These are phyloP conservation scores for Bretziella fagacearum DNA, from an alignment of 2,329 filamentous ascomycete genomes.

Conservation along the genomic window DNA sequence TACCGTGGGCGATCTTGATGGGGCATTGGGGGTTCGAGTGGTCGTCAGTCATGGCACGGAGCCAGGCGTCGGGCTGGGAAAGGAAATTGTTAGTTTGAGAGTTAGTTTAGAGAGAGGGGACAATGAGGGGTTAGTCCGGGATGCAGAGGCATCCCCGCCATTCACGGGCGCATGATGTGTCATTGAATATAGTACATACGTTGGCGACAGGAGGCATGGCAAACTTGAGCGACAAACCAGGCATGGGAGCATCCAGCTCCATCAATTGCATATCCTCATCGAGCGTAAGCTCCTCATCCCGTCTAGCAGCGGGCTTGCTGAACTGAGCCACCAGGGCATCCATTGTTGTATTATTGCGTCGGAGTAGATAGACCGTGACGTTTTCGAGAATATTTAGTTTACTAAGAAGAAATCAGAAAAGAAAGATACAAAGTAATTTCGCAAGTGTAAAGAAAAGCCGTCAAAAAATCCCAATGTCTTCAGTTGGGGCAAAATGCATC, in stretches of 20 bases:
- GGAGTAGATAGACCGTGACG: not conserved
- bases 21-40: constrained; percentile 90
- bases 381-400: not conserved
- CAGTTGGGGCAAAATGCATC: not conserved
- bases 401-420: not conserved
- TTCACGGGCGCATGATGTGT: not conserved
- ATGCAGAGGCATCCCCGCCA: too few relatives aligned
- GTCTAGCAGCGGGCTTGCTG: constrained; percentile 57
- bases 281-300: constrained; percentile 44
- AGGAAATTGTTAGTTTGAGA: not conserved
- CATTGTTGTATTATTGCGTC: constrained; percentile 36
- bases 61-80: constrained; percentile 69
- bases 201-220: constrained; percentile 84
- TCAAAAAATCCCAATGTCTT: not conserved
- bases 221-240: constrained; percentile 79
- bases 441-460: not conserved
- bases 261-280: constrained; percentile 60
- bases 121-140: constrained; percentile 12
- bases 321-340: constrained; percentile 87
- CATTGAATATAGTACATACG: constrained; percentile 32
- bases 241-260: constrained; percentile 40
- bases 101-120: constrained; percentile 12
- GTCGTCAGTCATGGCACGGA: constrained; percentile 94
- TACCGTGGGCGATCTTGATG: constrained; percentile 99
- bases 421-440: too few relatives aligned